phyloP scores from a whole-genome alignment of 1,284 basidiomycete genomes.

The Hortiboletus rubellus region DNA sequence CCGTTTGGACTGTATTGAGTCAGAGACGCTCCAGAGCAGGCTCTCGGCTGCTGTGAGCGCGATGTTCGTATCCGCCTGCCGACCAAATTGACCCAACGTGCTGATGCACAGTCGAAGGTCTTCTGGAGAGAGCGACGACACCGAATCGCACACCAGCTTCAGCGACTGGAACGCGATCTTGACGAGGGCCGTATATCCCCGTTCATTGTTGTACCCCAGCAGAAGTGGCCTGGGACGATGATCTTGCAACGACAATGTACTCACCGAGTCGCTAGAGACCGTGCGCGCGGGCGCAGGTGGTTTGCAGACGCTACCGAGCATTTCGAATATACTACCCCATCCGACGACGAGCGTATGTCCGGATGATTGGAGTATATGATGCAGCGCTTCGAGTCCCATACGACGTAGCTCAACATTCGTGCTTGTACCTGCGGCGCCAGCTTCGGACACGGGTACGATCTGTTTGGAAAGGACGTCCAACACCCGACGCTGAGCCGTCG shows the following conservation, averaged over 20 bases:
- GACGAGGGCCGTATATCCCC: slow-evolving; percentile 64
- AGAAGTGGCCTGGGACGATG: slow-evolving; percentile 47
- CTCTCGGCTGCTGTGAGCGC: slow-evolving; percentile 90
- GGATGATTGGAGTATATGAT: slow-evolving; percentile 86
- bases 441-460: slow-evolving; percentile 57
- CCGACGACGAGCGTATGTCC: slow-evolving; percentile 89
- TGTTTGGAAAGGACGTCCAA: slow-evolving; percentile 82
- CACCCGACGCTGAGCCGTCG: slow-evolving; percentile 76
- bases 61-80: slow-evolving; percentile 93
- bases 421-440: slow-evolving; percentile 41
- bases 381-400: slow-evolving; percentile 86
- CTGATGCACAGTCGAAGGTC: slow-evolving; percentile 87
- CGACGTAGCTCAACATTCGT: slow-evolving; percentile 77
- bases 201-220: slow-evolving; percentile 59
- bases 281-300: slow-evolving; percentile 44
- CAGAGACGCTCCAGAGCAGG: slow-evolving; percentile 90
- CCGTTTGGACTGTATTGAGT: slow-evolving; percentile 81
- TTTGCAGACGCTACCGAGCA: slow-evolving; percentile 81
- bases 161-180: slow-evolving; percentile 94
- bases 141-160: slow-evolving; percentile 91
- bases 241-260: slow-evolving; percentile 40
- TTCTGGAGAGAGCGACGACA: slow-evolving; percentile 76
- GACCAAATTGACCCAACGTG: slow-evolving; percentile 88
- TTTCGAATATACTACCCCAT: slow-evolving; percentile 92
- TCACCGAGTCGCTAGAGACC: slow-evolving; percentile 45